Evolutionary conservation across 2,329 filamentous ascomycete species (phyloP).

Genomic region (Diplodia corticola): DNA sequence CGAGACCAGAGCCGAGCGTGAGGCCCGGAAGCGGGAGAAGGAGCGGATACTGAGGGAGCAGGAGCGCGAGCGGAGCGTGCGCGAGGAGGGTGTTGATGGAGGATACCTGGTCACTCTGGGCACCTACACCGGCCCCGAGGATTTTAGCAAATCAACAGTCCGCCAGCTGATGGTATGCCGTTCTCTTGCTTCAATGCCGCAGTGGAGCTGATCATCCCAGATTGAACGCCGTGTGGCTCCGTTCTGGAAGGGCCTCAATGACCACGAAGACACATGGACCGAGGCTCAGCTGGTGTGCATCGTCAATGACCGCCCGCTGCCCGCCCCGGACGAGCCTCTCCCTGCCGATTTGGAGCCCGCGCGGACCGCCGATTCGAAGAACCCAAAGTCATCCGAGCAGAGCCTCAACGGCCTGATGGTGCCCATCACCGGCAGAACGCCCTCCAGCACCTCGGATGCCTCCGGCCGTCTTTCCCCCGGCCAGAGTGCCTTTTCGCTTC

Average conservation of each 20-base stretch:
- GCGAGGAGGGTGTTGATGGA: slow-evolving; percentile 89
- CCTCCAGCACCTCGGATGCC: slow-evolving; percentile 75
- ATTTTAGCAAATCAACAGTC: slow-evolving; percentile 87
- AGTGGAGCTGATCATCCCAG: slow-evolving; percentile 50
- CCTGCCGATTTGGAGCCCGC: slow-evolving; percentile 61
- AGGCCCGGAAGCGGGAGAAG: slow-evolving; percentile 80
- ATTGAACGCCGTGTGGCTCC: slow-evolving; percentile 90
- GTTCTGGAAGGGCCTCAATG: slow-evolving; percentile 92
- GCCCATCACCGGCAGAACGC: slow-evolving; percentile 73
- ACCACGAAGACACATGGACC: slow-evolving; percentile 85
- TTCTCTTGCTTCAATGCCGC: neutral
- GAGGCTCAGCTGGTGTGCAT: slow-evolving; percentile 94
- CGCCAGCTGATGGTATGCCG: slow-evolving; percentile 79
- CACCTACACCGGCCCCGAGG: slow-evolving; percentile 87
- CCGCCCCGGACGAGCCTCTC: slow-evolving; percentile 73
- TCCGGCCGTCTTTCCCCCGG: slow-evolving; percentile 61
- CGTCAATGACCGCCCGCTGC: slow-evolving; percentile 79
- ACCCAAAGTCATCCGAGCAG: slow-evolving; percentile 55
- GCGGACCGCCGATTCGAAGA: slow-evolving; percentile 1
- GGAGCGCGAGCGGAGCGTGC: slow-evolving; percentile 87
- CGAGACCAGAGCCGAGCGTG: slow-evolving; percentile 88
- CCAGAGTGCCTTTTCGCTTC: slow-evolving; percentile 61
- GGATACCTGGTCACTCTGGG: slow-evolving; percentile 93
- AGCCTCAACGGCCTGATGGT: slow-evolving; percentile 74
- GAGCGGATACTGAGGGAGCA: slow-evolving; percentile 74